Base-by-base conservation (phyloP, 2,329 filamentous ascomycete species). In the Davidsoniella australis region DNA sequence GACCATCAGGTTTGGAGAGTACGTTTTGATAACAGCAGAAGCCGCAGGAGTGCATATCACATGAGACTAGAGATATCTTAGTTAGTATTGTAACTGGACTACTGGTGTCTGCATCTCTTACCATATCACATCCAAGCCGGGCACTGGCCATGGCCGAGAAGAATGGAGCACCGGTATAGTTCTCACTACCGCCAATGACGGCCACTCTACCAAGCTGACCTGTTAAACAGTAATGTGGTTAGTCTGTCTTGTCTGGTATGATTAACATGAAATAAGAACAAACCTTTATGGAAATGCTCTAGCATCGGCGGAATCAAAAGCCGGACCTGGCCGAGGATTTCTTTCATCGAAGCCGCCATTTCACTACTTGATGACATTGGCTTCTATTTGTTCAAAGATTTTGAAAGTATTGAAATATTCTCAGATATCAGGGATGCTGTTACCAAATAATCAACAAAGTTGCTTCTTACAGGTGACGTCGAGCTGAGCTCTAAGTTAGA, bases 91-190 rank as follows among this genome's bases (percentile, higher is more conserved):
- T 39, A 8, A 29, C 10, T 14, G 16, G 18, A 29, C 17, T 10
- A 40, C 33, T 49, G n/a, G 18, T 20, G n/a, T 18, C 6, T 16
- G 41, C 9, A 6, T 10, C 3, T 56, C 66, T 49, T 70, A 89
- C 86, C 85, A 94, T 85, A 60, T 94, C 87, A 59, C 82, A 86
- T 4, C 89, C 91, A 51, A 96, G 68, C 59, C 83, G 78, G 43
- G 91, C 91, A 56, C 86, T 94, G 10, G 91, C 91, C 79, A 95
- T 95, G 55, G 89, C 88, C 17, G 89, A 95, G 67, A 98, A 98
- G 68, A 94, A 98, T 10, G 91, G 91, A 52, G 91, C 91, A 37
- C 91, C 91, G 1, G 91, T 95, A 63, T 96, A 98, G 65, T 96
- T 89, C 62, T 89, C 80, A 60, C 86, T 94, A 39, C 91, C 91